These are phyloP conservation scores for Testicularia cyperi DNA, from an alignment of 1,284 basidiomycete species.

Conservation along the genomic window DNA sequence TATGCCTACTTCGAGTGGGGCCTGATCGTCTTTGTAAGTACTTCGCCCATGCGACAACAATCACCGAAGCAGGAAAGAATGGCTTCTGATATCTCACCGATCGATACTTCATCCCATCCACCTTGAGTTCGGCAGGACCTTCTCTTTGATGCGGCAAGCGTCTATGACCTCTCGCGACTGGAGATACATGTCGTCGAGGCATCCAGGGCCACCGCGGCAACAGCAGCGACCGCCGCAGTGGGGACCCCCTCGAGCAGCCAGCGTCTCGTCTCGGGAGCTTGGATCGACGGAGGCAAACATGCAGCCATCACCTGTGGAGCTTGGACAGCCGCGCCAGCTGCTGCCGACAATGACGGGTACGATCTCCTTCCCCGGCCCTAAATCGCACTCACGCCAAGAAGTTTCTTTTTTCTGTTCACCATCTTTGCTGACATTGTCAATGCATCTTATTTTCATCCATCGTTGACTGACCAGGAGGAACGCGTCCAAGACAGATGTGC, in stretches of 20 bases:
- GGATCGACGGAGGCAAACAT: constrained; percentile 37
- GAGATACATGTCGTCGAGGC: constrained; percentile 48
- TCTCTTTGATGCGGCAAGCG: constrained; percentile 50
- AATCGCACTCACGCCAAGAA: not conserved
- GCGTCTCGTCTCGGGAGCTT: constrained; percentile 33
- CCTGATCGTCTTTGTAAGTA: constrained; percentile 50
- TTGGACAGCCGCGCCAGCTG: constrained; percentile 32
- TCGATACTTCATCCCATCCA: too few relatives aligned
- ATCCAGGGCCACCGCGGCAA: not conserved
- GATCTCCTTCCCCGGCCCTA: constrained; percentile 21
- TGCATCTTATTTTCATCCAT: too few relatives aligned
- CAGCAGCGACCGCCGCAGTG: not conserved
- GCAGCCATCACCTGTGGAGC: constrained; percentile 41
- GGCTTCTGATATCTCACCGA: too few relatives aligned
- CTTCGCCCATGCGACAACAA: too few relatives aligned
- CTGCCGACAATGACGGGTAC: constrained; percentile 24
- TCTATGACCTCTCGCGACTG: constrained; percentile 46
- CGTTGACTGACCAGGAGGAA: too few relatives aligned
- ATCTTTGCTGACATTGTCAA: constrained; percentile 2
- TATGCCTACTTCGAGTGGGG: constrained; percentile 58
- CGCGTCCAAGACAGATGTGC: too few relatives aligned
- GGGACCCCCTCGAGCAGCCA: not conserved
- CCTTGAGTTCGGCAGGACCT: constrained; percentile 45
- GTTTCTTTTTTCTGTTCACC: not conserved
- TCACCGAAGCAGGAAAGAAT: too few relatives aligned